Evolutionary conservation across 495 filamentous ascomycete genomes (phyloP), one percentile per base, ranked within the genome.

Genomic region (Talaromyces trachyspermus): DNA sequence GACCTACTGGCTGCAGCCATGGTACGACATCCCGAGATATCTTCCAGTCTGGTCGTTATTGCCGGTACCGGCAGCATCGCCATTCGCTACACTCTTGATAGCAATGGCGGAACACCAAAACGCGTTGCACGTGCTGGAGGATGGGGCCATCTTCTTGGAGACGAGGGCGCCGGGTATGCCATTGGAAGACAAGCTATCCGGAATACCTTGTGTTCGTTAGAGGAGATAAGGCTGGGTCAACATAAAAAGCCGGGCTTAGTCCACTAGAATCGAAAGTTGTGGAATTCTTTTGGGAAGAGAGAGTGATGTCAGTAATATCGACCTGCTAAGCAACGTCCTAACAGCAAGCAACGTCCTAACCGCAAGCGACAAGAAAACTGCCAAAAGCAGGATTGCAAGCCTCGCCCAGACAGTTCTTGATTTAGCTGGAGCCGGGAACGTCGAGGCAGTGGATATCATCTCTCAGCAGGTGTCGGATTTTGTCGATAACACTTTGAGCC

Each of bases 61-160:
- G 62, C 62, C n/a, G 65, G 63, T 0, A 67, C 64, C 0, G 60
- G 64, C 0, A 64, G 62, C 37, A 55, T 65, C 12, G 56, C 57
- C 5, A 63, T 64, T 49, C 47, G 54, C 8, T 68, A 64, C 52
- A 33, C 29, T 3, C 14, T 43, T 5, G 20, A 46, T 32, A 24
- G 29, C 9, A 24, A 27, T 35, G 19, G 14, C 37, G 7, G 15
- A 18, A 12, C 17, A 22, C 44, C 44, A 9, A 46, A 32, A 24
- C 57, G 57, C 9, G 46, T 56, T n/a, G 57, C 55, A 24, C 61
- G 61, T 5, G 52, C 58, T 4, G 66, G 64, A 4, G 66, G 66
- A 4, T 70, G 64, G 66, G 64, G 64, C 5, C 56, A 65, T 39
- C 47, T 66, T 14, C 51, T 70, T 5, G 63, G 66, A 0, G 65